Evolutionary conservation across 176 grass and related monocot genomes (phyloP).

Genomic region (Dendrocalamus sinicus): DNA sequence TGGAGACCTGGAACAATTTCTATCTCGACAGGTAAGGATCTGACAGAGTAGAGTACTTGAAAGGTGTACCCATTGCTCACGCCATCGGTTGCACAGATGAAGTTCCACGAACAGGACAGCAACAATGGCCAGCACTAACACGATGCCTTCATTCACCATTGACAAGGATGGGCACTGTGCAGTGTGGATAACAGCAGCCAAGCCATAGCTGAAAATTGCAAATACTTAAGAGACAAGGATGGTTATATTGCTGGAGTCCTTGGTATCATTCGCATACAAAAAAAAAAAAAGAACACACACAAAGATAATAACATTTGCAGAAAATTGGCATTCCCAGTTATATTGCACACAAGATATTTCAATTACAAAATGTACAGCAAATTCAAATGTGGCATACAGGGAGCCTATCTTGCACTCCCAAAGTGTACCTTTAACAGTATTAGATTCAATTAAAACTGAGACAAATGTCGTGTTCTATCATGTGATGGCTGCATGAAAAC

Average conservation of each 20-base stretch:
- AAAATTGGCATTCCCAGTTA: neutral
- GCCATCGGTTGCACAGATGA: neutral
- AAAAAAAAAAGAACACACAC: neutral
- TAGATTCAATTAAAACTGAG: constrained; percentile 19
- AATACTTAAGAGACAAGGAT: neutral
- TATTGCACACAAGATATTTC: constrained; percentile 1
- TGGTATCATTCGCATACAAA: neutral
- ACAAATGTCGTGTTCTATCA: neutral
- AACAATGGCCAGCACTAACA: neutral
- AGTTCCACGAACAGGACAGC: neutral
- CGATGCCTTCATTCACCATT: constrained; percentile 30
- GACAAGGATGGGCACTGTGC: constrained; percentile 33
- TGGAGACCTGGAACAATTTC: neutral
- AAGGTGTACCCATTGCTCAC: neutral
- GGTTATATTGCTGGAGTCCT: neutral
- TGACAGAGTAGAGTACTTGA: neutral
- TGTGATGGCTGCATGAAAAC: neutral
- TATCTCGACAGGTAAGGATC: neutral
- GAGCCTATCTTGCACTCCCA: constrained; percentile 3
- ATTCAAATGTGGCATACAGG: neutral
- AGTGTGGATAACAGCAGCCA: constrained; percentile 11
- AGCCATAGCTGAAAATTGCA: constrained; percentile 7
- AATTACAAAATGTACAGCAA: constrained; percentile 19
- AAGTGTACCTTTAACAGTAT: neutral
- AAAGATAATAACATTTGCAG: neutral